A percentile compares a stretch with the other conserved stretches of the same genome.
Evolutionary conservation across 2,329 filamentous ascomycete genomes (phyloP).

Genomic region (Aspergillus amoenus): DNA sequence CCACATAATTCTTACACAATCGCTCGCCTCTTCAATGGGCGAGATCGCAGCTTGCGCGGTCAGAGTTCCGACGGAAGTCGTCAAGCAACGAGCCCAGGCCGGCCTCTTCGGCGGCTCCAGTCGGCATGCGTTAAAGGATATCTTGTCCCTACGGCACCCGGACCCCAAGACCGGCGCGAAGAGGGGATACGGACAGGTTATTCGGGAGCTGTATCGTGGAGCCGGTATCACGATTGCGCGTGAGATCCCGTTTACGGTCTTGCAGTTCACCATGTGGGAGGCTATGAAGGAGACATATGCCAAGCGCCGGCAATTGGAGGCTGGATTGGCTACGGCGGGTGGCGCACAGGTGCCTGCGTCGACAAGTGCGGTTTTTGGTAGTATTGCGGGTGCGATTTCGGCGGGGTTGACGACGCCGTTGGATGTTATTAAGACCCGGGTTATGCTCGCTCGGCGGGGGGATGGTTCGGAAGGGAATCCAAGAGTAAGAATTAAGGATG

Average conservation of each 20-base stretch:
- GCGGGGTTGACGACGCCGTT: slow-evolving; percentile 88
- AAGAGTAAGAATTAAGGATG: slow-evolving; percentile 37
- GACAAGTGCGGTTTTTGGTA: slow-evolving; percentile 84
- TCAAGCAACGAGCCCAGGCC: slow-evolving; percentile 96
- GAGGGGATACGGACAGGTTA: slow-evolving; percentile 57
- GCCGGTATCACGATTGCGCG: slow-evolving; percentile 91
- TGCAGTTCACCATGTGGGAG: slow-evolving; percentile 98
- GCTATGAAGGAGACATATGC: slow-evolving; percentile 66
- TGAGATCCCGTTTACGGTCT: slow-evolving; percentile 94
- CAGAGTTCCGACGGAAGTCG: slow-evolving; percentile 89
- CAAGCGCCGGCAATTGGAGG: slow-evolving; percentile 19
- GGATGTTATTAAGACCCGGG: slow-evolving; percentile 93
- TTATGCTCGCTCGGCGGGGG: slow-evolving; percentile 81
- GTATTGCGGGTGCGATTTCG: slow-evolving; percentile 77
- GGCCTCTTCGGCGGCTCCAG: slow-evolving; percentile 73
- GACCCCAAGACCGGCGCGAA: slow-evolving; percentile 33
- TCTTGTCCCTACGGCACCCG: slow-evolving; percentile 55
- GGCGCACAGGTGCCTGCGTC: slow-evolving; percentile 60
- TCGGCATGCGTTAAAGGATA: slow-evolving; percentile 66
- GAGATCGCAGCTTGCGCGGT: slow-evolving; percentile 92
- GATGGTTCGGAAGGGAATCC: slow-evolving; percentile 48
- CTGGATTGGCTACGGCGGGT: slow-evolving; percentile 15
- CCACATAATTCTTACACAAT: slow-evolving; percentile 60
- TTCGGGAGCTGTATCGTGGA: slow-evolving; percentile 84
- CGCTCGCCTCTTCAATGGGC: slow-evolving; percentile 79